Conservation (phyloP, 345 rosid species). For the Anacardium occidentale region DNA sequence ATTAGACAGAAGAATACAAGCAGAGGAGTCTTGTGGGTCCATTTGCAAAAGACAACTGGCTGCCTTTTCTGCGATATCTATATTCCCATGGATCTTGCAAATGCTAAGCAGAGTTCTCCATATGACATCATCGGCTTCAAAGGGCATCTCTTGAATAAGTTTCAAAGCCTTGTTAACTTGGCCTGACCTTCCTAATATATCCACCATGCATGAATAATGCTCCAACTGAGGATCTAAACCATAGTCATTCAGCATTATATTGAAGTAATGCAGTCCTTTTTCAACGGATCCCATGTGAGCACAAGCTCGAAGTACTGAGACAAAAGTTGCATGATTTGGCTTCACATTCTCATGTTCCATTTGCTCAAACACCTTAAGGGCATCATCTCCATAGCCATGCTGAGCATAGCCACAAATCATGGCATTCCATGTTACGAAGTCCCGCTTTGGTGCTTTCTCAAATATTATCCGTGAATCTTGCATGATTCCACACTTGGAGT, state of each 20-base stretch:
- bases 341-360: conserved; percentile 54
- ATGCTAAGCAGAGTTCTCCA: conserved; percentile 85
- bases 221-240: conserved; percentile 74
- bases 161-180: conserved; percentile 54
- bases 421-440: conserved; percentile 91
- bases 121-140: conserved; percentile 70
- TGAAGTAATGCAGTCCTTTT: conserved; percentile 60
- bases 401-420: conserved; percentile 89
- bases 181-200: conserved; percentile 83
- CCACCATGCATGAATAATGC: conserved; percentile 91
- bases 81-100: conserved; percentile 67
- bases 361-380: conserved; percentile 53
- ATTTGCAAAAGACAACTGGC: conserved; percentile 49
- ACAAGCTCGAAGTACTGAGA: conserved; percentile 90
- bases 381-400: conserved; percentile 83
- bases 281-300: conserved; percentile 76
- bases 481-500: conserved; percentile 89
- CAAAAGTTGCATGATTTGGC: conserved; percentile 81
- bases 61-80: conserved; percentile 77
- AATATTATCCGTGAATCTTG: conserved; percentile 65
- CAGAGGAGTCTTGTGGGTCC: conserved; percentile 82
- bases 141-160: conserved; percentile 69
- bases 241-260: conserved; percentile 55
- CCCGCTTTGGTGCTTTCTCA: conserved; percentile 61
- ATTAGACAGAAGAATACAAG: conserved; percentile 79